These are phyloP conservation scores for Calendula officinalis DNA, from an alignment of 129 eudicot species.

Conservation along the genomic window DNA sequence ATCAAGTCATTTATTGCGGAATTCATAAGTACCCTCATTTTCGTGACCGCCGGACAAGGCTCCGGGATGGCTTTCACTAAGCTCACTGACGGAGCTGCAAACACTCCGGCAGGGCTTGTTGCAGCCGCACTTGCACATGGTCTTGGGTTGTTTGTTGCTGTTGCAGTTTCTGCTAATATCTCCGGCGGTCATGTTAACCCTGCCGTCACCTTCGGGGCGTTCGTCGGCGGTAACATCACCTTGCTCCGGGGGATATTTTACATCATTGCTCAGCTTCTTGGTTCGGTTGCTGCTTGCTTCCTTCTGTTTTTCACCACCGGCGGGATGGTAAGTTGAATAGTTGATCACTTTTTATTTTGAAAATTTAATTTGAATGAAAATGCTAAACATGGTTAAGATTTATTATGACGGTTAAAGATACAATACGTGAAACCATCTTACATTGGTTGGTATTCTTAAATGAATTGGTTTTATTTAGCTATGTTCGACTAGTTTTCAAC, in stretches of 20 bases:
- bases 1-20: constrained; percentile 51
- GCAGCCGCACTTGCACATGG: constrained; percentile 52
- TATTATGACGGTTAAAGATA: too few relatives aligned
- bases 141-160: constrained; percentile 54
- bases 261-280: constrained; percentile 52
- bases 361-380: not conserved
- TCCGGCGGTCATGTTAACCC: constrained; percentile 72
- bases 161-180: constrained; percentile 41
- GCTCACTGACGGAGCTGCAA: constrained; percentile 34
- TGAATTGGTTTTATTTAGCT: too few relatives aligned
- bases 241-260: constrained; percentile 41
- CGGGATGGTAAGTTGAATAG: constrained; percentile 37
- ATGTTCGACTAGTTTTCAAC: too few relatives aligned
- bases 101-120: constrained; percentile 46
- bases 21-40: constrained; percentile 54
- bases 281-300: constrained; percentile 52
- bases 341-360: not conserved
- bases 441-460: too few relatives aligned
- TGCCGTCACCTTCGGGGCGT: constrained; percentile 57
- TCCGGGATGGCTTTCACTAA: constrained; percentile 52
- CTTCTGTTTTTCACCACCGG: constrained; percentile 50
- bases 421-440: too few relatives aligned
- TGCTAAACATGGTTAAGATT: too few relatives aligned
- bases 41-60: constrained; percentile 59
- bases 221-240: constrained; percentile 50